phyloP scores from a whole-genome alignment of 768 basidiomycete genomes.

The Tylopilus vinaceipallidus region DNA sequence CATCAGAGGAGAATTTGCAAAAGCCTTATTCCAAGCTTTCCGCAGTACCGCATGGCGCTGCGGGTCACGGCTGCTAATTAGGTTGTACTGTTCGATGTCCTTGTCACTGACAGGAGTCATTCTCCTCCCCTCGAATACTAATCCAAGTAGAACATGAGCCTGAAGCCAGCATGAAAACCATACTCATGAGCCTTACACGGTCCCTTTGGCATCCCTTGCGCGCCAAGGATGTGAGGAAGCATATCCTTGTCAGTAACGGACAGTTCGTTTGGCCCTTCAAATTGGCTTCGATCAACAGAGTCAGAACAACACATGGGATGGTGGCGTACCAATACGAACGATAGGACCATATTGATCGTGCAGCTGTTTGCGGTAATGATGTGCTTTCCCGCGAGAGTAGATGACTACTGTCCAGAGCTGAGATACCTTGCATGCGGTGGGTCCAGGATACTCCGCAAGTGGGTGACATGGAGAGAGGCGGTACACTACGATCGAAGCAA shows the following conservation, averaged over 20 bases:
- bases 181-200: slow-evolving; percentile 22
- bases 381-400: slow-evolving; percentile 17
- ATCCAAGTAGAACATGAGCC: slow-evolving; percentile 1
- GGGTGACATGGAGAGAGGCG: slow-evolving; percentile 40
- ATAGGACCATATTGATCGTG: slow-evolving; percentile 33
- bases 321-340: slow-evolving; percentile 33
- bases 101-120: slow-evolving; percentile 16
- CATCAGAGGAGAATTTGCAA: slow-evolving; percentile 26
- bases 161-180: not conserved
- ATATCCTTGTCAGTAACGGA: slow-evolving; percentile 28
- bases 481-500: slow-evolving; percentile 31
- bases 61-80: slow-evolving; percentile 20
- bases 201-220: slow-evolving; percentile 30
- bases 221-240: slow-evolving; percentile 25
- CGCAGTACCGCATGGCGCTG: slow-evolving; percentile 23
- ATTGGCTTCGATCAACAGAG: slow-evolving; percentile 6
- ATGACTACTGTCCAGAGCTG: slow-evolving; percentile 29
- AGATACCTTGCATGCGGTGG: slow-evolving; percentile 28
- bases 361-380: slow-evolving; percentile 19
- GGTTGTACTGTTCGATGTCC: slow-evolving; percentile 9
- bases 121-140: slow-evolving; percentile 24
- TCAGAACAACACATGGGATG: not conserved
- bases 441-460: slow-evolving; percentile 38
- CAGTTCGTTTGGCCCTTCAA: slow-evolving; percentile 41
- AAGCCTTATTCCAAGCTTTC: slow-evolving; percentile 34